Evolutionary conservation across 352 stramenopile genomes (phyloP), one percentile per base, ranked within the genome.

Genomic region (Sclerospora graminicola): DNA sequence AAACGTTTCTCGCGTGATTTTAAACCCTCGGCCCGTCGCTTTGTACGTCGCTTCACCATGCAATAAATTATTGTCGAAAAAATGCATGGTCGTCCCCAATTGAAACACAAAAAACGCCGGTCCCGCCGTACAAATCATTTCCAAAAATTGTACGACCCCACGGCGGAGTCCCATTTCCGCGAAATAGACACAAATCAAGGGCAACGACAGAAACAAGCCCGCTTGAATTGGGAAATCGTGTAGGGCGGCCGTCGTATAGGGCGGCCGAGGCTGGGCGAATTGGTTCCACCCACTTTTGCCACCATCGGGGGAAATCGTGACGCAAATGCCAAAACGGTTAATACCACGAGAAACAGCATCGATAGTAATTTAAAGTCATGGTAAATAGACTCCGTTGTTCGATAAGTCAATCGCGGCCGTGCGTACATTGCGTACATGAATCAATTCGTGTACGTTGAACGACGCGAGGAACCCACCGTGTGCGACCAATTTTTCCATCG

Each of bases 191-290:
- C 57, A 67, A 41, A 90, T 83, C 28, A 90, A 41, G 8, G 78
- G 78, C 38, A 90, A 44, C 39, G 69, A 83, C n/a, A 90, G 57
- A 47, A 90, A 88, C 35, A 84, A 36, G 61, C 78, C 78, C 5
- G 76, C 76, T 34, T 90, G 78, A 36, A 90, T n/a, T 86, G 52
- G 85, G 86, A 54, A 77, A 90, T 64, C 88, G 78, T 4, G 78
- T 27, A 87, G 40, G 23, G 79, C 75, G 0, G 71, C 56, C 1
- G 51, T 69, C 1, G 58, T 66, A 38, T 64, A 87, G 0, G 75
- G 75, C 1, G 39, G 0, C 75, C 75, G n/a, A 87, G 76, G 9
- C 11, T 23, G n/a, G 4, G 38, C 45, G 18, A 87, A 87, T 36
- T 87, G 71, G 5, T 34, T 28, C 56, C 79, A 80, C 0, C 71